Conservation (phyloP, 495 filamentous ascomycete genomes). For the Achaetomiella virescens region DNA sequence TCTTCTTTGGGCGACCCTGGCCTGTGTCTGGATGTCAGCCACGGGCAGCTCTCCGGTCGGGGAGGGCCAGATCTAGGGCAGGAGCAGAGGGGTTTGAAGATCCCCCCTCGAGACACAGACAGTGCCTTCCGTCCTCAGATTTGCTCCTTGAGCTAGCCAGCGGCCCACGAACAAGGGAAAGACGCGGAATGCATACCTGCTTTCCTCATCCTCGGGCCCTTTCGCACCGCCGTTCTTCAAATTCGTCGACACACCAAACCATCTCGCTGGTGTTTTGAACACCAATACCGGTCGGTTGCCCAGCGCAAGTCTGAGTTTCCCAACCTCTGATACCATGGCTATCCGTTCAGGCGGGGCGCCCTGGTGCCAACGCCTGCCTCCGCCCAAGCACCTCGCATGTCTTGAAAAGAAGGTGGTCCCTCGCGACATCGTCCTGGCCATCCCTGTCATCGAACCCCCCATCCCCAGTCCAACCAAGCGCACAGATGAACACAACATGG, state of each 20-base stretch:
- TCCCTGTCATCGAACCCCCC: too few species aligned
- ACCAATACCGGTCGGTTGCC: background rate
- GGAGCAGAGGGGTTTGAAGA: too few species aligned
- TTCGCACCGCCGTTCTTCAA: background rate
- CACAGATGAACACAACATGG: too few species aligned
- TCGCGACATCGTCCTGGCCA: too few species aligned
- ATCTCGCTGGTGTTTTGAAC: background rate
- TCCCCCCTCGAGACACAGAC: too few species aligned
- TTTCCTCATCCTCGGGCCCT: background rate
- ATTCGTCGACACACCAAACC: background rate
- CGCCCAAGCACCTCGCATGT: background rate
- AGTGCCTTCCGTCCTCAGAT: background rate
- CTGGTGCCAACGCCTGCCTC: background rate
- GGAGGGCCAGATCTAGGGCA: background rate
- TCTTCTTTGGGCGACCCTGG: slow-evolving; percentile 7
- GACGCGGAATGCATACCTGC: background rate
- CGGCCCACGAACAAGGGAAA: background rate
- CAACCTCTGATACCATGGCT: background rate
- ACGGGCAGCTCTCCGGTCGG: background rate
- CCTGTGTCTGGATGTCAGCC: background rate
- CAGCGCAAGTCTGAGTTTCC: background rate
- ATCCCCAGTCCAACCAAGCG: too few species aligned
- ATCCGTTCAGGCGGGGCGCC: background rate
- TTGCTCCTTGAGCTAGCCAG: too few species aligned
- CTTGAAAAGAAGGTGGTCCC: too few species aligned